These are phyloP conservation scores for Aureobasidium sp. DNA, from an alignment of 2,329 filamentous ascomycete genomes.

Conservation along the genomic window DNA sequence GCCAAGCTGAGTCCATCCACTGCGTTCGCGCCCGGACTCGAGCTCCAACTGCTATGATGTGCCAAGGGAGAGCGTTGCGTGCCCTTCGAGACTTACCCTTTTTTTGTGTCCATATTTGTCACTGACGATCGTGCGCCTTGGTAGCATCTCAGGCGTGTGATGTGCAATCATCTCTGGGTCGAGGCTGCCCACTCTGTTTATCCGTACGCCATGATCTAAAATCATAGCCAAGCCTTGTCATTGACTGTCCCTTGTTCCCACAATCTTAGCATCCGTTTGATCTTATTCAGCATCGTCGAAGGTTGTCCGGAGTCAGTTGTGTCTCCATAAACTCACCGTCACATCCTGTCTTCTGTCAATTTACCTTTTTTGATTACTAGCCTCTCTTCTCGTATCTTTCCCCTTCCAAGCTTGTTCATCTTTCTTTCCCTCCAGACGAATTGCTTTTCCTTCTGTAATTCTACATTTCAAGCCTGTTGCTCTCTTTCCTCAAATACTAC, in stretches of 20 bases:
- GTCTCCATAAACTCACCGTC: slow-evolving; percentile 12
- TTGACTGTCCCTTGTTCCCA: background rate
- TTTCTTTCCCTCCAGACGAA: background rate
- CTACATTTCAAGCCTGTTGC: background rate
- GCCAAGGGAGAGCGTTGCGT: slow-evolving; percentile 12
- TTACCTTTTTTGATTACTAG: slow-evolving; percentile 3
- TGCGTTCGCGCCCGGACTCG: slow-evolving; percentile 5
- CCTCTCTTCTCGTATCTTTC: background rate
- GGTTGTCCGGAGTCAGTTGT: background rate
- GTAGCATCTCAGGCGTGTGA: background rate
- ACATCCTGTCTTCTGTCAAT: background rate
- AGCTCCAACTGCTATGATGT: background rate
- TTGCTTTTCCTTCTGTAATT: background rate
- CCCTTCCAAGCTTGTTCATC: background rate
- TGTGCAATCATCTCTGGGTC: background rate
- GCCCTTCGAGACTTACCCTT: slow-evolving; percentile 6
- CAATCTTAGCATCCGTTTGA: slow-evolving; percentile 6
- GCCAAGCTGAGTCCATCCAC: slow-evolving; percentile 1
- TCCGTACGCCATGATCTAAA: slow-evolving; percentile 4
- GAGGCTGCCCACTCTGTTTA: background rate
- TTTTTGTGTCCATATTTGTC: slow-evolving; percentile 13
- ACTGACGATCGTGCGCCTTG: slow-evolving; percentile 6
- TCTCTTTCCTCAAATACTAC: background rate
- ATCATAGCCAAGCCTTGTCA: background rate
- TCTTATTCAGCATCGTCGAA: slow-evolving; percentile 7